These are phyloP conservation scores for Solanum piurae DNA, from an alignment of 257 asterid genomes.

Conservation along the genomic window DNA sequence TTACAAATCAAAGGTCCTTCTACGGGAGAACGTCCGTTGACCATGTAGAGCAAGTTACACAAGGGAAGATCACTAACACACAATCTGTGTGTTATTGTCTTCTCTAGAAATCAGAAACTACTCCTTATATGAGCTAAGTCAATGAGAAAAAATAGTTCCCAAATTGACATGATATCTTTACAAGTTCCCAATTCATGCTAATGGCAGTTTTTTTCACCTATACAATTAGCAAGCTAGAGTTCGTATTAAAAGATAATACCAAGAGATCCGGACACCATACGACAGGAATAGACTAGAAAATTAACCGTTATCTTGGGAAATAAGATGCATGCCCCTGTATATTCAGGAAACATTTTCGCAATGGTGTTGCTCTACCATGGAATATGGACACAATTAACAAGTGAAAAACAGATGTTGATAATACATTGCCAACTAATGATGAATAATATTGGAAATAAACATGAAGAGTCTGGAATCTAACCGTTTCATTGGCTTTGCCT, in stretches of 20 bases:
- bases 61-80: not conserved
- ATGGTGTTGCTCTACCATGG: not conserved
- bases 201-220: not conserved
- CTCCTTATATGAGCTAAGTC: not conserved
- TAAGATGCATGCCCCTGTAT: not conserved
- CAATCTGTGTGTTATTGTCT: not conserved
- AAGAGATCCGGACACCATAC: not conserved
- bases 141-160: not conserved
- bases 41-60: not conserved
- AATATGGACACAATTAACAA: not conserved
- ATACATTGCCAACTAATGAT: not conserved
- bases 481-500: conserved; percentile 42
- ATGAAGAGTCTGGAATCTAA: conserved; percentile 18
- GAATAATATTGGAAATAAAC: not conserved
- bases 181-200: not conserved
- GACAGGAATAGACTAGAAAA: not conserved
- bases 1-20: not conserved
- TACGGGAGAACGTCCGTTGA: not conserved
- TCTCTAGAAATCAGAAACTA: not conserved
- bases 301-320: not conserved
- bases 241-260: not conserved
- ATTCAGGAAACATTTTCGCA: not conserved
- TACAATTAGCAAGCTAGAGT: not conserved
- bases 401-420: not conserved
- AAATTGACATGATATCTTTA: not conserved